Conservation (phyloP, 805 yeast species). For the Saccharomycopsis vini region DNA sequence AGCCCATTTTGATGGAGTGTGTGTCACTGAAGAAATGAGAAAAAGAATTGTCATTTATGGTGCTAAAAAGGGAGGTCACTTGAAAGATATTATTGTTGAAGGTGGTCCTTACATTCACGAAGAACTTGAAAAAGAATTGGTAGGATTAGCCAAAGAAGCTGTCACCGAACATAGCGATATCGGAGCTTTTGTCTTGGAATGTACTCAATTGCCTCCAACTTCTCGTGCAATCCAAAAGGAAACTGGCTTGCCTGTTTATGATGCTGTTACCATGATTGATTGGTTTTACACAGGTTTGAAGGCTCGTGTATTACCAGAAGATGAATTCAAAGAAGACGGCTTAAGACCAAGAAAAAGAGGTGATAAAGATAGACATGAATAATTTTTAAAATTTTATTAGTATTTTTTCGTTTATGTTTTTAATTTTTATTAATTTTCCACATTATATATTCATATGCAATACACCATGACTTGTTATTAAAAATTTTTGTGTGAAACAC, state of each 20-base stretch:
- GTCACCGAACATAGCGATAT: constrained; percentile 21
- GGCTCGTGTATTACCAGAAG: constrained; percentile 21
- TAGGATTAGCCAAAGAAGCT: constrained; percentile 21
- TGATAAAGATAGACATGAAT: constrained; percentile 20
- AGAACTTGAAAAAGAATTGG: constrained; percentile 24
- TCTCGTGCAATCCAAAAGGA: constrained; percentile 24
- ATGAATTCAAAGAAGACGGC: constrained; percentile 22
- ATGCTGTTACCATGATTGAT: constrained; percentile 27
- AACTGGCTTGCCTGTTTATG: constrained; percentile 27
- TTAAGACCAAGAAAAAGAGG: constrained; percentile 23
- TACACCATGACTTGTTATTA: too few relatives aligned
- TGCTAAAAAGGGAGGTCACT: constrained; percentile 21
- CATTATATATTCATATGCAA: too few relatives aligned
- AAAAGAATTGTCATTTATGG: constrained; percentile 22
- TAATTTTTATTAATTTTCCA: too few relatives aligned
- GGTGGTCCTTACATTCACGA: constrained; percentile 24
- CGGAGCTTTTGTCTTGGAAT: constrained; percentile 28
- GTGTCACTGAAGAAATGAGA: constrained; percentile 23
- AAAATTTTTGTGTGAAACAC: too few relatives aligned
- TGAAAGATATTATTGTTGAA: constrained; percentile 23
- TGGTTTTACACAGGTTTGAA: constrained; percentile 26
- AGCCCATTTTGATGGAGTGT: constrained; percentile 26
- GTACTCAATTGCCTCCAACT: constrained; percentile 31
- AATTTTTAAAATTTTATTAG: too few relatives aligned
- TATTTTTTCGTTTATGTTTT: background rate